Conservation (phyloP, 129 eudicot species). For the Saposhnikovia divaricata region DNA sequence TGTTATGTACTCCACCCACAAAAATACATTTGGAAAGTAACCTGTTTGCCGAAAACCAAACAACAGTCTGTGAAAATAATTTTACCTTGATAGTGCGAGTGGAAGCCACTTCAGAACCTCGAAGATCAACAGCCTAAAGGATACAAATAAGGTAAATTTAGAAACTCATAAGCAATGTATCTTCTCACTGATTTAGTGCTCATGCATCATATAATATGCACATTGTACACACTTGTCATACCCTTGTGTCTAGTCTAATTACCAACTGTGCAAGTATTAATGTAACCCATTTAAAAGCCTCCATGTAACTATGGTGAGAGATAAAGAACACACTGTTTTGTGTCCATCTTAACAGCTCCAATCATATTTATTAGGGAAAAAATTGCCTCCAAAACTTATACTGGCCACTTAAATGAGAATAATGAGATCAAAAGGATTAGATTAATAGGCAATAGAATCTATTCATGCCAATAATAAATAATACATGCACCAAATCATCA, state of each 20-base stretch:
- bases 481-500: conserved; percentile 20
- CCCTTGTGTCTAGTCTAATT: not conserved
- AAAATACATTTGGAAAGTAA: not conserved
- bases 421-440: not conserved
- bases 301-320: not conserved
- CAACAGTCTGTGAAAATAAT: conserved; percentile 1
- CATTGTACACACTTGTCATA: not conserved
- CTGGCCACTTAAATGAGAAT: not conserved
- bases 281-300: not conserved
- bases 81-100: conserved; percentile 45
- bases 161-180: not conserved
- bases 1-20: too few relatives aligned
- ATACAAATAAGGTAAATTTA: conserved; percentile 13
- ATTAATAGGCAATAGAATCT: not conserved
- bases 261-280: not conserved
- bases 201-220: not conserved
- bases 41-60: not conserved
- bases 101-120: conserved; percentile 50
- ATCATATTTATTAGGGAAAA: not conserved
- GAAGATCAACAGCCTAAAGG: conserved; percentile 74
- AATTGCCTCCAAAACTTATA: not conserved
- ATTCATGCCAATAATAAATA: too few relatives aligned
- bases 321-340: not conserved
- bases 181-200: not conserved
- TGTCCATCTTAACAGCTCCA: too few relatives aligned